Base-by-base conservation (phyloP, 108 stramenopile species). In the Schizochytrium sp. region DNA sequence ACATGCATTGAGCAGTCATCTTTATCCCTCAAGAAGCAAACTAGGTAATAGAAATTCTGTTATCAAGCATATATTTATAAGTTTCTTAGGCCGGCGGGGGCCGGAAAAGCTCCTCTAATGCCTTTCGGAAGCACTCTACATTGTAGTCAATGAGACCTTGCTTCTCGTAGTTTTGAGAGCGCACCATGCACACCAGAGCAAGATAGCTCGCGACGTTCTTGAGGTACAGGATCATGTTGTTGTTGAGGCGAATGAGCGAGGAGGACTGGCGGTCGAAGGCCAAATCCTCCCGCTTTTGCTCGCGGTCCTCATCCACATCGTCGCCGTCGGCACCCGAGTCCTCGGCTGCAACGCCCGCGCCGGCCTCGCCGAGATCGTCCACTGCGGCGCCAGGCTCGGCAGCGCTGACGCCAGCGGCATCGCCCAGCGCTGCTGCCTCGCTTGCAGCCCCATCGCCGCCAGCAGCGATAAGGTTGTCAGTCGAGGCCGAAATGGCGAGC, bases 91-190 rank as follows among this genome's bases (percentile, higher is more conserved):
- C n/a, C 34, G 34, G 34, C 34, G 63, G 4, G 2, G 63, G 63
- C 2, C 63, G 71, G 14, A 92, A 94, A 59, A 97, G 55, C 10
- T 95, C 93, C 59, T 92, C 87, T 87, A 98, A 90, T 8, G 97
- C 96, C 72, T 94, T 95, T 90, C 97, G 97, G 83, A 99, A 91
- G 87, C 95, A 95, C 34, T 96, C 95, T 87, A 99, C 97, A 92
- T 99, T 99, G 93, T 96, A 98, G 89, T 99, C 98, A 88, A 99
- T 96, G 72, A 99, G 91, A 41, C 96, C 95, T 90, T 60, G 96
- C 93, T 97, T 97, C 44, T 95, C 92, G 89, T 98, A 98, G 90
- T 97, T 96, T 76, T 97, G 97, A 43, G 95, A 93, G 41, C 97
- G 93, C 44, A 97, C 96, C 72, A 99, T 93, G 91, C 98, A 98